A percentile compares a stretch with the other conserved stretches of the same genome.
Evolutionary conservation across 176 grass and related monocot species (phyloP).

Genomic region (Musa schizocarpa): DNA sequence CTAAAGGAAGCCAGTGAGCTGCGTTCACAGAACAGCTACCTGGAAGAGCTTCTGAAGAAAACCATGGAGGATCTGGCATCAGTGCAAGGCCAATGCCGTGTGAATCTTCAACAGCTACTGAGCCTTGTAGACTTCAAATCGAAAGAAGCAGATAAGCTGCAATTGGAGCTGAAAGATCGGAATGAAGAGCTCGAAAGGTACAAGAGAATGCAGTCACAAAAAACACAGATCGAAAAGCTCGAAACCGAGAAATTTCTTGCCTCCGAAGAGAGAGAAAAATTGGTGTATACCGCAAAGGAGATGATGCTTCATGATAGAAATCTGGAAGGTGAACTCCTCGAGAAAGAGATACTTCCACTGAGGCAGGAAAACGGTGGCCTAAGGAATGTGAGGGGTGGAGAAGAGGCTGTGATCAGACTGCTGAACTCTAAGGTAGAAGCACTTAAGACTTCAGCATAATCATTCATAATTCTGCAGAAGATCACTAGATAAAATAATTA

Average conservation of each 20-base stretch:
- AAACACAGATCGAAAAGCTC: conserved; percentile 43
- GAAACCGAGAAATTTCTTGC: conserved; percentile 45
- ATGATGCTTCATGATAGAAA: conserved; percentile 39
- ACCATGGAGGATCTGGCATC: conserved; percentile 47
- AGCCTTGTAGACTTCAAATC: conserved; percentile 79
- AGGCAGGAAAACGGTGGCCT: conserved; percentile 45
- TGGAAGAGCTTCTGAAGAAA: conserved; percentile 62
- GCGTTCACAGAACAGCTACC: conserved; percentile 50
- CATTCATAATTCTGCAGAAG: too few relatives aligned
- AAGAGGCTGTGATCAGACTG: conserved; percentile 39
- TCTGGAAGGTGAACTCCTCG: conserved; percentile 53
- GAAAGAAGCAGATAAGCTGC: conserved; percentile 56
- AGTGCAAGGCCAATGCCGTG: conserved; percentile 39
- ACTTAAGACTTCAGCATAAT: conserved; percentile 33
- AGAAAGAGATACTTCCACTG: conserved; percentile 35
- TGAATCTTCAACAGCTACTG: conserved; percentile 70
- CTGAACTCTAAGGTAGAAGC: conserved; percentile 52
- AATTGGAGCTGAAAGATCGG: conserved; percentile 51
- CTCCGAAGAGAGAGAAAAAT: conserved; percentile 40
- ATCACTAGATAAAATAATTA: too few relatives aligned
- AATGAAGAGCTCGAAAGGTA: conserved; percentile 48
- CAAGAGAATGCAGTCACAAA: conserved; percentile 46
- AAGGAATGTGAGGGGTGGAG: conserved; percentile 39
- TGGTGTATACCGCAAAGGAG: conserved; percentile 43
- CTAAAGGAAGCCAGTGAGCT: conserved; percentile 67